phyloP scores from a whole-genome alignment of 176 grass and related monocot genomes.

The Pharus latifolius region DNA sequence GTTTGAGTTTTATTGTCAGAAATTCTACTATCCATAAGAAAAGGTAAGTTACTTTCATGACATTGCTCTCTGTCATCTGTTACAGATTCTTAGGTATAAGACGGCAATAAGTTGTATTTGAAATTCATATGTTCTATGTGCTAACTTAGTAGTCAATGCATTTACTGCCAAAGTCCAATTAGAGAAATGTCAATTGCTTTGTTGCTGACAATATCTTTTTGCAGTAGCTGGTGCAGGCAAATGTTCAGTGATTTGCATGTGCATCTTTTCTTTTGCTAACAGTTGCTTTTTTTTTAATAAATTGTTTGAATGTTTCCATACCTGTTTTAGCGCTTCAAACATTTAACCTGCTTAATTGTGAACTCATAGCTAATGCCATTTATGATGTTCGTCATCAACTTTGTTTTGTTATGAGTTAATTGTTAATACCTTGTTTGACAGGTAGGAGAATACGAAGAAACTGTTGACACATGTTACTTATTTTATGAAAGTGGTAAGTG shows the following conservation, averaged over 20 bases:
- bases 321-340: not conserved
- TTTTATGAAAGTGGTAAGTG: slow-evolving; percentile 60
- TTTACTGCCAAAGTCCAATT: too few relatives aligned
- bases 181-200: too few relatives aligned
- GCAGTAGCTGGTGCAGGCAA: too few relatives aligned
- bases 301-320: not conserved
- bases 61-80: not conserved
- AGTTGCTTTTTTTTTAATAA: not conserved
- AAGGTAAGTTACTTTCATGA: not conserved
- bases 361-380: too few relatives aligned
- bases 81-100: not conserved
- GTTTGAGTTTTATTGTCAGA: not conserved
- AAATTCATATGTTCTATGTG: not conserved
- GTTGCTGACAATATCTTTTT: not conserved
- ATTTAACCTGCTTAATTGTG: not conserved
- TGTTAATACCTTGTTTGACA: slow-evolving; percentile 23
- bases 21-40: not conserved
- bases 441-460: slow-evolving; percentile 85
- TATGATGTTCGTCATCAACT: too few relatives aligned
- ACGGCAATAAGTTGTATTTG: not conserved
- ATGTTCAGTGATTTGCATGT: too few relatives aligned
- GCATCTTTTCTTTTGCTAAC: not conserved
- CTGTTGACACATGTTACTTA: slow-evolving; percentile 68
- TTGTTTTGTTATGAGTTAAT: not conserved
- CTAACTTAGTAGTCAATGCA: not conserved